phyloP scores from a whole-genome alignment of 805 yeast genomes.

The Candida insectorum region DNA sequence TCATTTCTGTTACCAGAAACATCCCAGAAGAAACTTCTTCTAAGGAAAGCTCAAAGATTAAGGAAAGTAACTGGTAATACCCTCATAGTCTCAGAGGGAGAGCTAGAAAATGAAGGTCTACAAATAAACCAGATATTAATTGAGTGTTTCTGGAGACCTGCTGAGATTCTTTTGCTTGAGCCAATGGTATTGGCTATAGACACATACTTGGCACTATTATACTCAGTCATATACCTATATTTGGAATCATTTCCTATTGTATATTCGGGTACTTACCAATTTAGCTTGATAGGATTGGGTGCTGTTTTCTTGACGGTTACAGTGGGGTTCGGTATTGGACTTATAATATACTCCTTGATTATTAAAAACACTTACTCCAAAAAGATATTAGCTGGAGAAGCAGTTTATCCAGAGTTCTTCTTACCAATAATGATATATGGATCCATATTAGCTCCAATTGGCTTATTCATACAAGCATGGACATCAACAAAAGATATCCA shows the following conservation, averaged over 20 bases:
- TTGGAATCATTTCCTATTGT: constrained; percentile 54
- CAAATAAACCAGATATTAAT: constrained; percentile 16
- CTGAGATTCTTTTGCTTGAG: constrained; percentile 45
- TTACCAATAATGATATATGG: constrained; percentile 40
- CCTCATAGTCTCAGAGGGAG: constrained; percentile 42
- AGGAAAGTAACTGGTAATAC: constrained; percentile 48
- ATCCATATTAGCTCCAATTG: constrained; percentile 37
- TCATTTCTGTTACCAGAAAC: constrained; percentile 48
- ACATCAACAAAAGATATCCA: constrained; percentile 36
- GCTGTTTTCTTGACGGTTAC: constrained; percentile 40
- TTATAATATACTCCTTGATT: constrained; percentile 21
- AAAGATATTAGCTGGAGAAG: constrained; percentile 17
- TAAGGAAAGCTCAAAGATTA: constrained; percentile 46
- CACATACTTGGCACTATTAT: constrained; percentile 48
- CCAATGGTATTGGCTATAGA: constrained; percentile 55
- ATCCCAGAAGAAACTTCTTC: constrained; percentile 39
- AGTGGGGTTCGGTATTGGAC: constrained; percentile 48
- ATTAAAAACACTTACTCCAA: constrained; percentile 21
- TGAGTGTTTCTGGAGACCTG: constrained; percentile 54
- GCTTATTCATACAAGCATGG: constrained; percentile 50
- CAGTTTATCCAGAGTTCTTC: constrained; percentile 39
- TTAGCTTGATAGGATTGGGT: constrained; percentile 47
- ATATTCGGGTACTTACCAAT: constrained; percentile 41
- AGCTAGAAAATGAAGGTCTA: constrained; percentile 23
- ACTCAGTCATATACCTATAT: constrained; percentile 53